Evolutionary conservation across 2,329 filamentous ascomycete genomes (phyloP), one percentile per base, ranked within the genome.

Genomic region (Colletotrichum viniferum): DNA sequence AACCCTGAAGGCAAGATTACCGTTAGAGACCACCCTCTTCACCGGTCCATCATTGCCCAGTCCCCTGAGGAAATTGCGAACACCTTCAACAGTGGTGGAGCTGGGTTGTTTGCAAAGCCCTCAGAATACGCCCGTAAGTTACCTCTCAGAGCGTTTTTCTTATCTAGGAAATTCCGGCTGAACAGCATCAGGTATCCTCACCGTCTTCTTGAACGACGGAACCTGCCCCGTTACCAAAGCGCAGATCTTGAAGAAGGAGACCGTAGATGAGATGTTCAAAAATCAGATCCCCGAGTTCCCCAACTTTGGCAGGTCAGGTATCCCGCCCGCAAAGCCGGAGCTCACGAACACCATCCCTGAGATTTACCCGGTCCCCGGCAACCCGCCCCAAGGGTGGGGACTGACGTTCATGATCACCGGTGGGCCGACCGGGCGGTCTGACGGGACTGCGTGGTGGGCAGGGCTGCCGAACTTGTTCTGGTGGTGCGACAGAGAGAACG

Each of bases 351-450:
- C 58, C 56, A 38, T 82, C 86, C n/a, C 61, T 1, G 89, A 92
- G 34, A 69, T 93, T 14, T 92, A 90, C 78, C 85, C 85, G 1
- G 80, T 86, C 3, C 63, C 82, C 0, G 79, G 81, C 1, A 79
- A 88, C 74, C 87, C 86, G 56, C 89, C 91, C 0, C 92, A 94
- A 79, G 93, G 93, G 13, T 94, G 91, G 91, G 91, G 92, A 0
- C 82, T 94, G 36, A 88, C 86, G 0, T 91, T 91, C 64, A 89
- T 92, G 86, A 89, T 82, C 18, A 81, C 83, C 24, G 86, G 87
- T 1, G 87, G 86, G 1, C 78, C 81, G 2, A 90, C 91, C 4
- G 91, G 91, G 0, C 85, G 91, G 10, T 89, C 89, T 0, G 81
- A 77, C 4, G 84, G 85, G 3, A 91, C 90, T 0, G 88, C 79